phyloP scores from a whole-genome alignment of 352 stramenopile species.

The Globisporangium camurandrum region DNA sequence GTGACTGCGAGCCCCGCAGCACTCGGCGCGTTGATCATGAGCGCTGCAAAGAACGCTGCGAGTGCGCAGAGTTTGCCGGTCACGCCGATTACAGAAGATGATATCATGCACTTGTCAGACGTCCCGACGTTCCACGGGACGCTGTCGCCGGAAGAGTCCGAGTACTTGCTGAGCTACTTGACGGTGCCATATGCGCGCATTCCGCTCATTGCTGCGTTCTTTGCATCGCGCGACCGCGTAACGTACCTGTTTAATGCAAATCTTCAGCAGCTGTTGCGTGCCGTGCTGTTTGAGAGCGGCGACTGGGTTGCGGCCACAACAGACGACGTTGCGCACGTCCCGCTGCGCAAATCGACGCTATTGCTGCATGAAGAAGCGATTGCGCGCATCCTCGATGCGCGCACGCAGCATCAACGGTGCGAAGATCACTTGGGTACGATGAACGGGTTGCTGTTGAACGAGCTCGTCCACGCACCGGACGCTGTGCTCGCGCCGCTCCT shows the following conservation, averaged over 20 bases:
- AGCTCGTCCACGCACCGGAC: constrained; percentile 94
- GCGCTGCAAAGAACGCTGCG: constrained; percentile 35
- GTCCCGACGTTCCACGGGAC: constrained; percentile 95
- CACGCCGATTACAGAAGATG: constrained; percentile 91
- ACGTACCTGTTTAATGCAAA: constrained; percentile 85
- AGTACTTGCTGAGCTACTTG: constrained; percentile 98
- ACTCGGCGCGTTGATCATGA: constrained; percentile 45
- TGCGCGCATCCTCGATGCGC: constrained; percentile 61
- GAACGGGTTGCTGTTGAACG: constrained; percentile 96
- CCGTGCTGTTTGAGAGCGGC: constrained; percentile 86
- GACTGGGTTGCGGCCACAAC: constrained; percentile 65
- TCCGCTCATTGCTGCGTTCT: constrained; percentile 96
- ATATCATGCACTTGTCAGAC: constrained; percentile 96
- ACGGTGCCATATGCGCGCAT: constrained; percentile 98
- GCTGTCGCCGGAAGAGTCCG: constrained; percentile 93
- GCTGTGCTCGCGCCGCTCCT: constrained; percentile 65
- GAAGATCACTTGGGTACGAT: constrained; percentile 92
- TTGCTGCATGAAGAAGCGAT: constrained; percentile 77
- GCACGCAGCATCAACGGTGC: constrained; percentile 70
- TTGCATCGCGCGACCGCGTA: constrained; percentile 87
- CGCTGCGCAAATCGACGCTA: constrained; percentile 76
- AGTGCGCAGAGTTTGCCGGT: constrained; percentile 16
- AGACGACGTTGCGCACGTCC: constrained; percentile 68
- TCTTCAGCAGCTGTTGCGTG: constrained; percentile 78
- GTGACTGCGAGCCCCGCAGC: constrained; percentile 78